Base-by-base conservation (phyloP, 768 basidiomycete species). In the Termitomyces sp. region DNA sequence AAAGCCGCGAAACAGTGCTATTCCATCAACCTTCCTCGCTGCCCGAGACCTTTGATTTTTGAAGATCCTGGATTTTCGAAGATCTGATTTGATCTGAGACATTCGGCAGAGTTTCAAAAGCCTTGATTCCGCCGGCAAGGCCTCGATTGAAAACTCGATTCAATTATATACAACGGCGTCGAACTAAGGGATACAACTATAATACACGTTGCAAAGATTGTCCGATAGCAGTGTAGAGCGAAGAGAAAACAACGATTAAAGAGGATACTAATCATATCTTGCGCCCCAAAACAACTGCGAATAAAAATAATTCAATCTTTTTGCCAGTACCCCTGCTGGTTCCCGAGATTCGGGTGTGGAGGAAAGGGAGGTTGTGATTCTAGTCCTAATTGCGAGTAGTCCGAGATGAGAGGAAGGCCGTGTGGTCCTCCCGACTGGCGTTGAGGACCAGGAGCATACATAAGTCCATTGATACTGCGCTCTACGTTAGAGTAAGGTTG, bases 401-500 rank as follows among this genome's bases (percentile, higher is more conserved):
- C 57, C 11, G 62, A 60, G 19, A 63, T 56, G 32, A 53, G 37
- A 7, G 62, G 58, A 54, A 63, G 60, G 4, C 52, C 59, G 44
- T 60, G 62, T 21, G 61, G 55, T 35, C 54, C 44, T 26, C 51
- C 58, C 32, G 65, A 43, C 17, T 60, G 59, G 17, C 55, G 62
- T 2, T 46, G 57, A 47, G 30, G 12, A 47, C 46, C 46, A 15
- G 56, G 57, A 42, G 14, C 49, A 24, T 67, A 67, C 35, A 62
- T 30, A 17, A 61, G 58, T 26, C 54, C 55, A 37, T 65, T 37
- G 15, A 48, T 35, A 35, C 34, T 59, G 11, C 62, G 64, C 26
- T 56, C 54, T 30, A 57, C 24, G 37, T 48, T 42, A 17, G 55
- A 42, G 40, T 65, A 66, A 43, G 68, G 65, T 45, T 65, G 58